Base-by-base conservation (phyloP, 2,329 filamentous ascomycete species). In the Colletotrichum plurivorum region DNA sequence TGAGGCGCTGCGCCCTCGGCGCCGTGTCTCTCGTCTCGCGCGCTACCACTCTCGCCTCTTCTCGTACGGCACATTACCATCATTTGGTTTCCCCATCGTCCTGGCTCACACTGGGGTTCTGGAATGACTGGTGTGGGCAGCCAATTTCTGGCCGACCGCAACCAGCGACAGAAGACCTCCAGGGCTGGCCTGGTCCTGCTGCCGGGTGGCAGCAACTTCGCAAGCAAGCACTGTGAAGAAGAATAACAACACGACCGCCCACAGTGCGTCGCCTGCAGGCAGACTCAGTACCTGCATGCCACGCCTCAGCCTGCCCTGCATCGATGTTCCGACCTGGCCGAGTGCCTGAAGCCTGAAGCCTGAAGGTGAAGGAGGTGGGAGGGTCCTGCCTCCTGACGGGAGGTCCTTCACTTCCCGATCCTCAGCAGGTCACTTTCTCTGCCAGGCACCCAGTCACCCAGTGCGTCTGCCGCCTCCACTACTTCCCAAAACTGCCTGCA, bases 221-320 rank as follows among this genome's bases (percentile, higher is more conserved):
- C 27, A 2, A 36, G 31, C 31, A 36, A 10, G 41, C 54, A 56
- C 52, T 59, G 49, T 43, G 49, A 65, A 69, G 27, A 65, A 69
- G 27, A 69, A 56, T 22, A 62, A 46, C 56, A 46, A 9, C 39
- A 36, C 13, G 16, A 12, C 6, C 49, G 49, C 48, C 55, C 51
- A 69, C 66, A 61, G 66, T 69, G 66, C 55, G 62, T 43, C 49
- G 55, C 55, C 55, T 16, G 36, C 9, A 27, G 12, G 31, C 48
- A 49, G 54, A 63, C 64, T 56, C 64, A 64, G 69, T 69, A 69
- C 65, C 69, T 71, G 69, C 69, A 71, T 71, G 69, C 65, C 60
- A 69, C 59, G 52, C 67, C n/a, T 51, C 46, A 70, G 45, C 63
- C 54, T 20, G 63, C 63, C 67, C 67, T 66, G 66, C 62, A 46